Evolutionary conservation across 192 early-diverging fungal genomes (phyloP).

Genomic region (Gonapodya sp.): DNA sequence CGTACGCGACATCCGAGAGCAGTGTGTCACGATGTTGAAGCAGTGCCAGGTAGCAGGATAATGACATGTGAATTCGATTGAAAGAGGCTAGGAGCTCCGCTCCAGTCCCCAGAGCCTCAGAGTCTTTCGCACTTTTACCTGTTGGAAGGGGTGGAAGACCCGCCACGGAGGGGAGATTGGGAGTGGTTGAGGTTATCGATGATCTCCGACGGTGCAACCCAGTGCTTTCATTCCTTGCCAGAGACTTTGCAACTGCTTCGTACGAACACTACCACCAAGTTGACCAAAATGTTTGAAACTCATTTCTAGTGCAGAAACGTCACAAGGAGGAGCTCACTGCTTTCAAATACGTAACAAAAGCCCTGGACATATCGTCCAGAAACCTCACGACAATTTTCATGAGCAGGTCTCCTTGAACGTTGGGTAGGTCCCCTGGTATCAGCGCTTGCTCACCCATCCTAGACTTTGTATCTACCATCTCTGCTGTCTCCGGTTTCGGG

Average conservation of each 20-base stretch:
- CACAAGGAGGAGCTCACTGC: neutral
- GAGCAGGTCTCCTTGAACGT: neutral
- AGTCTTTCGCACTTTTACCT: neutral
- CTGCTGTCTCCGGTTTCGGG: neutral
- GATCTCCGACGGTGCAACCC: neutral
- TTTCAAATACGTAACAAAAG: neutral
- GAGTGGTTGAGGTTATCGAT: neutral
- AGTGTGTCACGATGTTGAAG: neutral
- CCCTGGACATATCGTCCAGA: neutral
- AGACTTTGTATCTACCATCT: neutral
- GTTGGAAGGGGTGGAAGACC: neutral
- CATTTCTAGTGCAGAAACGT: neutral
- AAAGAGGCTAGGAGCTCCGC: neutral
- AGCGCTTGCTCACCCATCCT: neutral
- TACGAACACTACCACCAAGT: neutral
- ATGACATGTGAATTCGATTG: neutral
- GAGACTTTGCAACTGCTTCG: neutral
- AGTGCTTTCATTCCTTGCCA: neutral
- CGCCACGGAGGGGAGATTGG: neutral
- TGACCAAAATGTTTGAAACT: neutral
- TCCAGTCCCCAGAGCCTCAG: no score
- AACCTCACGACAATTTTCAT: neutral
- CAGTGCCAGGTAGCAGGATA: neutral
- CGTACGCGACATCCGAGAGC: neutral
- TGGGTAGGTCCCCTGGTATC: neutral